Base-by-base conservation (phyloP, 352 stramenopile species). In the Phytophthora litchii region DNA sequence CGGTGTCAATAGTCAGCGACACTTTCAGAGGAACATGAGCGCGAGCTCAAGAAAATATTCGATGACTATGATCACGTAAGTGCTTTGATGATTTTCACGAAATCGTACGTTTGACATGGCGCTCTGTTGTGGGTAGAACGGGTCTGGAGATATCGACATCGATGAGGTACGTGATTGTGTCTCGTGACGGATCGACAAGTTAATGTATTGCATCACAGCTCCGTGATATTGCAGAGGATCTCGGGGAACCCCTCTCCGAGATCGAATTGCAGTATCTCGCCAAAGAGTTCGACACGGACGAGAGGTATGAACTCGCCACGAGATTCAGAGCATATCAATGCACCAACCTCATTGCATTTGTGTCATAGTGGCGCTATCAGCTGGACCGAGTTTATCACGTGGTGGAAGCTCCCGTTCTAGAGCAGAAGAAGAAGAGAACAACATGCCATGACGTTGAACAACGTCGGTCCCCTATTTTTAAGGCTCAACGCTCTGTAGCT, bases 311-410 rank as follows among this genome's bases (percentile, higher is more conserved):
- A 19, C 34, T 6, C 5, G 23, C 5, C 23, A 27, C 23, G 23
- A 27, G 3, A 27, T 27, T 27, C 5, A 27, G 23, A 3, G 3
- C 23, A 27, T 3, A 27, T 27, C 23, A 27, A 27, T 27, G 23
- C 32, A 44, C 11, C 36, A 37, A 45, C 44, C 42, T 41, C 34
- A 34, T 59, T 52, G 53, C 44, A 64, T 59, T 31, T 12, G 3
- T 64, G n/a, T 60, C n/a, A 10, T 53, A 91, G 81, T 50, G 82
- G 82, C 13, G 60, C 68, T 23, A 89, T 91, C 63, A 76, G 63
- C 60, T 91, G 82, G 80, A 61, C 54, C 43, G 82, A 91, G 65
- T 91, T 91, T 74, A 88, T 91, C 63, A 62, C 79, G 51, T 91
- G 76, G 79, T 89, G 82, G 82, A 89, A 91, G 78, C 59, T 81